phyloP scores from a whole-genome alignment of 192 early-diverging fungal genomes.

The Dissophora ornata region DNA sequence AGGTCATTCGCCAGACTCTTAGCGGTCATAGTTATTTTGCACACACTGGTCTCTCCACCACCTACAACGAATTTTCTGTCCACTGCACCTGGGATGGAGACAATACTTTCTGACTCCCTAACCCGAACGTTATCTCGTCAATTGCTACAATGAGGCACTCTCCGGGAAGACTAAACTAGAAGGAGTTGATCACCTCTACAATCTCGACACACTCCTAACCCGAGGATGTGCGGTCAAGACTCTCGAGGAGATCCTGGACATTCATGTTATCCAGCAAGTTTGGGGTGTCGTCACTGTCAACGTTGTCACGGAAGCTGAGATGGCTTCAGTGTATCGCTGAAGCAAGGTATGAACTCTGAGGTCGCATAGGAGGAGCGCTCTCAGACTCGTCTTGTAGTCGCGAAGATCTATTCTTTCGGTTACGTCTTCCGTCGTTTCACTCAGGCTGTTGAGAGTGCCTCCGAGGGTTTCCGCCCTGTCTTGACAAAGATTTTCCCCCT shows the following conservation, averaged over 20 bases:
- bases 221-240: conserved; percentile 62
- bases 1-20: conserved; percentile 87
- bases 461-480: conserved; percentile 70
- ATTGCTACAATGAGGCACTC: conserved; percentile 70
- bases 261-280: conserved; percentile 76
- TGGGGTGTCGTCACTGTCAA: conserved; percentile 86
- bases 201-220: conserved; percentile 58
- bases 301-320: conserved; percentile 80
- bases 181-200: conserved; percentile 80
- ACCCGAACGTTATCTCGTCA: conserved; percentile 84
- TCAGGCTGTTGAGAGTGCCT: conserved; percentile 71
- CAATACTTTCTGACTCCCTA: conserved; percentile 90
- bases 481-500: conserved; percentile 77
- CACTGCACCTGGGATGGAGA: conserved; percentile 91
- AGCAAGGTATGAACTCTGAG: conserved; percentile 85
- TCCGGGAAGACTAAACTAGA: conserved; percentile 80
- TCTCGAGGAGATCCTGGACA: conserved; percentile 58
- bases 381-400: conserved; percentile 80
- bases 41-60: conserved; percentile 88
- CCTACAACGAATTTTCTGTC: conserved; percentile 88
- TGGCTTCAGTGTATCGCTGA: conserved; percentile 77
- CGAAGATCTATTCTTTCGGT: conserved; percentile 82
- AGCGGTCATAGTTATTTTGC: conserved; percentile 93
- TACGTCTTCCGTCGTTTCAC: conserved; percentile 87
- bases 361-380: too few species aligned